These are phyloP conservation scores for Rhododendron molle DNA, from an alignment of 148 eudicot species.

Conservation along the genomic window DNA sequence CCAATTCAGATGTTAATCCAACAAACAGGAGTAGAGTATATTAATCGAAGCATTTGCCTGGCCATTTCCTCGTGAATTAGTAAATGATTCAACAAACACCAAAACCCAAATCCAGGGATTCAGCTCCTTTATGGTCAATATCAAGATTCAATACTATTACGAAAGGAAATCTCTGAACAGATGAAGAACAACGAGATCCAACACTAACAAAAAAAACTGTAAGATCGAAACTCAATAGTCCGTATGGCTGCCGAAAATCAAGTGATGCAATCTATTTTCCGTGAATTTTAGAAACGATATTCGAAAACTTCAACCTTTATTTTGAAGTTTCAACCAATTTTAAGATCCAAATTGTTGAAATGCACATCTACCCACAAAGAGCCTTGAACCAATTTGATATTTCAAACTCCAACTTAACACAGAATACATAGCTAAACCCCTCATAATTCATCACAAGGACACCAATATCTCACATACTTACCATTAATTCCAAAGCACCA, in stretches of 20 bases:
- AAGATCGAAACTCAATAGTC: neutral
- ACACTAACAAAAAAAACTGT: neutral
- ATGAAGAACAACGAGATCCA: neutral
- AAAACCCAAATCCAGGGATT: neutral
- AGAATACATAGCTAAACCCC: neutral
- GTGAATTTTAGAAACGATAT: neutral
- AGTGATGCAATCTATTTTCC: neutral
- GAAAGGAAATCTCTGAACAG: neutral
- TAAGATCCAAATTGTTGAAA: neutral
- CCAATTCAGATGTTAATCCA: neutral
- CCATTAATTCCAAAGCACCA: neutral
- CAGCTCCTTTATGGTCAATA: neutral
- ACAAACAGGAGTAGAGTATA: neutral
- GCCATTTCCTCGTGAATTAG: neutral
- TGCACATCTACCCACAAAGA: neutral
- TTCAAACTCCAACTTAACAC: conserved; percentile 19
- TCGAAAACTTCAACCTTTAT: neutral
- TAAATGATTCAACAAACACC: neutral
- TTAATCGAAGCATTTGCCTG: neutral
- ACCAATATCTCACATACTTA: neutral
- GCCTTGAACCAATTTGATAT: neutral
- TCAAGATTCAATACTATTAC: neutral
- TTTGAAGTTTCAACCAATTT: neutral
- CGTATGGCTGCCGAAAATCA: neutral
- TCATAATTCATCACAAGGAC: neutral